These are phyloP conservation scores for Geranium brycei DNA, from an alignment of 345 rosid species.

Conservation along the genomic window DNA sequence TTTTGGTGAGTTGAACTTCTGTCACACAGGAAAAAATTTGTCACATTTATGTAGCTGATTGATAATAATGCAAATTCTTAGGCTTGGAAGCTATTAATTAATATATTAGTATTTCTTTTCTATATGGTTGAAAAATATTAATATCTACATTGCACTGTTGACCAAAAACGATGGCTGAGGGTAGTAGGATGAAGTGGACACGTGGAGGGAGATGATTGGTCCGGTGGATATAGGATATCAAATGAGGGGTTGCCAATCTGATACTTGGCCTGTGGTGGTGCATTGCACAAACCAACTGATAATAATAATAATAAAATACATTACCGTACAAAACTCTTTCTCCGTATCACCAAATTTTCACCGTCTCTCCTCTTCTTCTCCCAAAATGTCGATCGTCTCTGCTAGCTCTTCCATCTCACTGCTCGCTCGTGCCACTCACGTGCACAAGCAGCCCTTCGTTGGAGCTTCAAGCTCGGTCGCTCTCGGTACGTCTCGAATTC, in stretches of 20 bases:
- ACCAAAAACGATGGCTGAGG: background rate
- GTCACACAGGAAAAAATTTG: no score
- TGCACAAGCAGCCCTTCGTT: constrained; percentile 21
- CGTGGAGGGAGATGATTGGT: constrained; percentile 54
- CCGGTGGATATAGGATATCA: constrained; percentile 43
- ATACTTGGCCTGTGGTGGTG: background rate
- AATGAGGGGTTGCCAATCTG: constrained; percentile 17
- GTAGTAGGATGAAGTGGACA: constrained; percentile 28
- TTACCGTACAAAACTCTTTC: no score
- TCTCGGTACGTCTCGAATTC: constrained; percentile 38
- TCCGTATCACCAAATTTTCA: background rate
- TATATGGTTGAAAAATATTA: no score
- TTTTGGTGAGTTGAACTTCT: no score
- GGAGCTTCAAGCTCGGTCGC: constrained; percentile 36
- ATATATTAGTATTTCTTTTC: no score
- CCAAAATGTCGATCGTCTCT: constrained; percentile 50
- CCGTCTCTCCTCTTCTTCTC: background rate
- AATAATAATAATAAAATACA: background rate
- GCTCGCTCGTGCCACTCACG: constrained; percentile 30
- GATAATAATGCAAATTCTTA: no score
- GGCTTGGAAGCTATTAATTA: no score
- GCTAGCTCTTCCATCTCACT: constrained; percentile 36
- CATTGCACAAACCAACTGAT: constrained; percentile 3
- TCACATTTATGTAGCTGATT: no score
- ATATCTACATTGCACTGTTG: no score